Evolutionary conservation across 1,284 basidiomycete species (phyloP), one percentile per base, ranked within the genome.

Genomic region (Pseudozyma thailandica): DNA sequence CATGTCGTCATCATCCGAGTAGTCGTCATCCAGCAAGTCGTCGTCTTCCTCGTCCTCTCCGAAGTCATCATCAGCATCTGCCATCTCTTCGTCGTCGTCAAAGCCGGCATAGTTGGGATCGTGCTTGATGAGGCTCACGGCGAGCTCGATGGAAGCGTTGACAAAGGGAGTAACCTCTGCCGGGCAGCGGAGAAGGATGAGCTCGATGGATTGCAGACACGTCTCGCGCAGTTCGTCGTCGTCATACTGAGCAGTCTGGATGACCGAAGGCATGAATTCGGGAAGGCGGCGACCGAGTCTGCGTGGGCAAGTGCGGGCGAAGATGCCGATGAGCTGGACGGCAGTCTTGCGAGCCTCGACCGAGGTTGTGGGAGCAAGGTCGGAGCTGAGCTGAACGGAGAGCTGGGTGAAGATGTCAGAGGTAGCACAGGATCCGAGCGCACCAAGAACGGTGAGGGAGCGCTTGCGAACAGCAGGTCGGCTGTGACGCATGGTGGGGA

Each of bases 1-100:
- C n/a, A 92, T 91, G 81, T 98, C 96, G 81, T 98, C 96, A 72
- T 98, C 95, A 77, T 99, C 95, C 7, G 93, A 93, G 82, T 97
- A 97, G 31, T 73, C 69, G 20, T 80, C 75, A 46, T 73, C 62
- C 31, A 77, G 39, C 16, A 91, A 89, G 72, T 92, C 91, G 18
- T 89, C 90, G 21, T 77, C 71, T 9, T 66, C 56, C 7, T 66
- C 57, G 5, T 59, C 52, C 0, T 63, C 55, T 23, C 54, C 73
- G 20, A 69, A 63, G 37, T 52, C 69, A 20, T 63, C 62, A 12
- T 77, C 74, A 15, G 59, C 64, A 38, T 77, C 74, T 18, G 82
- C 81, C 39, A 79, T 83, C 41, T 81, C 91, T 61, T 91, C 90
- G 66, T 92, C 91, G 50, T 92, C 92, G 47, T 90, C 90, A 35